These are phyloP conservation scores for Lactuca sativa DNA, from an alignment of 129 eudicot species.

Conservation along the genomic window DNA sequence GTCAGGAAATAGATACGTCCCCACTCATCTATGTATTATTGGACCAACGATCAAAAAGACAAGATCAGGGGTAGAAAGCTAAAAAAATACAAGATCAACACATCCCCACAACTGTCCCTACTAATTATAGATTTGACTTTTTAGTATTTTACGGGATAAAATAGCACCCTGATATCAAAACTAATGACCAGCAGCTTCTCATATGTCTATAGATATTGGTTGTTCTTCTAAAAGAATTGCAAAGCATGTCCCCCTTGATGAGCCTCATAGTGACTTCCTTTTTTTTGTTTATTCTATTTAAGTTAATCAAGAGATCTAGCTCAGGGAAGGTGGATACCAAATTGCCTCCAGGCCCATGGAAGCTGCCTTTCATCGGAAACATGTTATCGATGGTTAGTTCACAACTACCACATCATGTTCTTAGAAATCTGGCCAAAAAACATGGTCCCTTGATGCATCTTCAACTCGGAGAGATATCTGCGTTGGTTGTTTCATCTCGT, in stretches of 20 bases:
- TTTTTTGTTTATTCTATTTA: slow-evolving; percentile 10
- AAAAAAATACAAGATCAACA: too few species aligned
- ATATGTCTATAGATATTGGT: too few species aligned
- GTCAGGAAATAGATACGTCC: too few species aligned
- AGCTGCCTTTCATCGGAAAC: slow-evolving; percentile 30
- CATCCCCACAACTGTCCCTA: too few species aligned
- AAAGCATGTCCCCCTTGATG: not conserved
- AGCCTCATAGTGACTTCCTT: not conserved
- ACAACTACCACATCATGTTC: slow-evolving; percentile 12
- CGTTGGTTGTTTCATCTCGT: slow-evolving; percentile 10
- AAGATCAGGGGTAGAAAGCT: too few species aligned
- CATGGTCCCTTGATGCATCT: slow-evolving; percentile 35
- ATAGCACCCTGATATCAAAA: too few species aligned
- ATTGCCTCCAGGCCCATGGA: slow-evolving; percentile 31
- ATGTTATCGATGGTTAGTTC: slow-evolving; percentile 13
- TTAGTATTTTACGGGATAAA: too few species aligned
- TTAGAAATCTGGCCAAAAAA: slow-evolving; percentile 12
- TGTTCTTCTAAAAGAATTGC: not conserved
- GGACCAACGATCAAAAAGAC: too few species aligned
- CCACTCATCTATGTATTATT: too few species aligned
- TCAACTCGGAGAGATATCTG: slow-evolving; percentile 32
- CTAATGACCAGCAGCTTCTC: too few species aligned
- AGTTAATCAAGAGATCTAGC: slow-evolving; percentile 7
- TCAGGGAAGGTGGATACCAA: not conserved
- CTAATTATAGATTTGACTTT: too few species aligned